Base-by-base conservation (phyloP, 768 basidiomycete genomes). In the Serendipita sp. region DNA sequence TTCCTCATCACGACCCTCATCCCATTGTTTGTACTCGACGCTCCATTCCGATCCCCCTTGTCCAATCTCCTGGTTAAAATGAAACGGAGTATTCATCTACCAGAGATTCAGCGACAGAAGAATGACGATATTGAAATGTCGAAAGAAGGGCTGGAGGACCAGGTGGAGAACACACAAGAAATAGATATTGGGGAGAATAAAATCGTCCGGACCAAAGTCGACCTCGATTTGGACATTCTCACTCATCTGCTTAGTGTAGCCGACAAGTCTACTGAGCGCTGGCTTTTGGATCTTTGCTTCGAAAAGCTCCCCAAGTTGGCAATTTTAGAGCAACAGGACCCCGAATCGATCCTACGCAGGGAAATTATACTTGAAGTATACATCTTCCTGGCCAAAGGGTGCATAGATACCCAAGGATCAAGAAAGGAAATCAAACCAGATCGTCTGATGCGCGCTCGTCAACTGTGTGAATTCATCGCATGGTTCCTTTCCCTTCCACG, bases 211-310 rank as follows among this genome's bases (percentile, higher is more conserved):
- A 18, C 48, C 48, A 7, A 51, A 16, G 18, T 51, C 16, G 8
- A 51, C 8, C 30, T 51, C 8, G 48, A 60, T 35, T 28, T 60
- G 23, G 56, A 60, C n/a, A 60, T 60, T 28, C 23, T 60, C 56
- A n/a, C 5, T n/a, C 34, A 23, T 2, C 56, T 60, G 8, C 8
- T 60, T 11, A 32, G 10, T 3, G 16, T 8, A 10, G 56, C 56
- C 8, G 56, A 60, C 56, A 60, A 60, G 56, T 60, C 56, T 7
- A 60, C 56, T 28, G 56, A 60, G n/a, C 18, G 56, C 16, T 23
- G 23, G 56, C 18, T 60, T n/a, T 2, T 60, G 23, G 56, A 60
- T 16, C 35, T 18, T 11, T 60, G 56, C 35, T 60, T 60, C 35
- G 56, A 60, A 32, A 23, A 60, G 16, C 56, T 60, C 10, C 56